These are phyloP conservation scores for Boletus patriciae DNA, from an alignment of 768 basidiomycete species.

Conservation along the genomic window DNA sequence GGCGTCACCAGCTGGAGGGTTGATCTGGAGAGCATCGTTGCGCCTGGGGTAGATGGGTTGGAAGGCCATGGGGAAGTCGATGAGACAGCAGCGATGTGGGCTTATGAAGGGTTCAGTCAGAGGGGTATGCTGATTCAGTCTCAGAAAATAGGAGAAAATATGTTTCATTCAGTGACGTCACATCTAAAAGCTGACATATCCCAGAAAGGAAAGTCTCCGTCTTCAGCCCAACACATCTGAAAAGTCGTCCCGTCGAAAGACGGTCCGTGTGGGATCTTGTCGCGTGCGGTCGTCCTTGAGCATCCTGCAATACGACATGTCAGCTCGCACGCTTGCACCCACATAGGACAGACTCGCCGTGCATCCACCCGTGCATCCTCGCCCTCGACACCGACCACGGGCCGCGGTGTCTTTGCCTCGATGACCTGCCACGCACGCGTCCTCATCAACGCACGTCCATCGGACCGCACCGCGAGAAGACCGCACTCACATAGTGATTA, in stretches of 20 bases:
- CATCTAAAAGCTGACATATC: slow-evolving; percentile 15
- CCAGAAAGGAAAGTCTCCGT: slow-evolving; percentile 9
- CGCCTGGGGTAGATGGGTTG: slow-evolving; percentile 5
- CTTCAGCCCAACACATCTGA: slow-evolving; percentile 44
- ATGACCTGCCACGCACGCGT: slow-evolving; percentile 58
- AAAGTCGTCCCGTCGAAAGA: slow-evolving; percentile 51
- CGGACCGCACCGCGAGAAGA: neutral
- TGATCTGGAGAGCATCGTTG: slow-evolving; percentile 35
- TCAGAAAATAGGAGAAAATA: slow-evolving; percentile 17
- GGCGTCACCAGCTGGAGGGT: slow-evolving; percentile 37
- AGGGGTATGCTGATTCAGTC: slow-evolving; percentile 23
- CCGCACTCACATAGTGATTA: slow-evolving; percentile 87
- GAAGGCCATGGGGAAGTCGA: slow-evolving; percentile 21
- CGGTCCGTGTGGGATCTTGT: slow-evolving; percentile 46
- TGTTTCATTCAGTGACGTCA: slow-evolving; percentile 24
- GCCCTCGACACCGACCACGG: slow-evolving; percentile 83
- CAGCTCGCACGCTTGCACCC: neutral
- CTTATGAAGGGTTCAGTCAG: slow-evolving; percentile 11
- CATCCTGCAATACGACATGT: slow-evolving; percentile 52
- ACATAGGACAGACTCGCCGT: slow-evolving; percentile 51
- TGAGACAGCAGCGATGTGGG: neutral
- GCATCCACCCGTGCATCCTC: slow-evolving; percentile 88
- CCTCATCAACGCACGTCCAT: neutral
- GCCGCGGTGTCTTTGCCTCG: slow-evolving; percentile 88
- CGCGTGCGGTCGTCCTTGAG: slow-evolving; percentile 84